Percentiles rank a stretch among this genome's conserved stretches.
These are phyloP conservation scores for Rhizomucor miehei DNA, from an alignment of 371 early-diverging fungal genomes.

Conservation along the genomic window DNA sequence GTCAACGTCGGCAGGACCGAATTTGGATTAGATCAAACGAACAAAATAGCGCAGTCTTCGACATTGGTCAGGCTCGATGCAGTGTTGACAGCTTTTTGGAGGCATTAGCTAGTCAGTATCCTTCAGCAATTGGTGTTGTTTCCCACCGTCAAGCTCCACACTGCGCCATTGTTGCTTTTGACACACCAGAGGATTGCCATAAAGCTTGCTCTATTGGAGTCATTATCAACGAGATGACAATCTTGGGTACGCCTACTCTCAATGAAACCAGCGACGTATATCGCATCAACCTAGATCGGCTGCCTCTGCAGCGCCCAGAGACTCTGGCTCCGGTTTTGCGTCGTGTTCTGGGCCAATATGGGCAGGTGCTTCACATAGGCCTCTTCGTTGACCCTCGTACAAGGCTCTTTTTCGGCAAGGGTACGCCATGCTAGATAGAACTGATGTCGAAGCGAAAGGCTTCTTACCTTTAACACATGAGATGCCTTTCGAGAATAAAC, in stretches of 20 bases:
- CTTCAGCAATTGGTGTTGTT: not conserved
- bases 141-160: not conserved
- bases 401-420: not conserved
- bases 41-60: not conserved
- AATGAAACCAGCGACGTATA: not conserved
- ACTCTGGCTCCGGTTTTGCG: not conserved
- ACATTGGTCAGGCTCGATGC: not conserved
- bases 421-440: not conserved
- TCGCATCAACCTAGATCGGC: not conserved
- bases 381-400: not conserved
- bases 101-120: not conserved
- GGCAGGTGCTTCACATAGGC: not conserved
- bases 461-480: not conserved
- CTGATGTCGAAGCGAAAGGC: not conserved
- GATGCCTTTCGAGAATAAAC: not conserved
- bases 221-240: not conserved
- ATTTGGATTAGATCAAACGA: not conserved
- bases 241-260: not conserved
- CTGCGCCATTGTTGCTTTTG: not conserved
- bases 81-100: not conserved
- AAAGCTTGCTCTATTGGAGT: not conserved
- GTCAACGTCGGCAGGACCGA: not conserved
- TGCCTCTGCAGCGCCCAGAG: not conserved
- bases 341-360: not conserved
- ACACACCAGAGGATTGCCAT: not conserved